Evolutionary conservation across 768 basidiomycete genomes (phyloP), one percentile per base, ranked within the genome.

Genomic region (Auricularia sp.): DNA sequence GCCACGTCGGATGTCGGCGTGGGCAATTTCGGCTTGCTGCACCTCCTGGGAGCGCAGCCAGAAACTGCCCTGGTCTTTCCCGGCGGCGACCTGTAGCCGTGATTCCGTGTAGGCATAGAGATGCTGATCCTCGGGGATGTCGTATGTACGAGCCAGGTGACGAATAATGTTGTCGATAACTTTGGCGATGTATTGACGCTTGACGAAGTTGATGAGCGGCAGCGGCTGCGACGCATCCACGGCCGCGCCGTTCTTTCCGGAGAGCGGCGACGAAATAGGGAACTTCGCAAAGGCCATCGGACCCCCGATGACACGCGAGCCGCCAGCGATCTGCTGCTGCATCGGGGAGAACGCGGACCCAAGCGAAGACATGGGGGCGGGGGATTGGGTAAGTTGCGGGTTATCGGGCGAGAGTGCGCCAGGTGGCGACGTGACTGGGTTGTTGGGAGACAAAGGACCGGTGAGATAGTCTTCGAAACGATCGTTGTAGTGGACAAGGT

Each of bases 1-100:
- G n/a, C 85, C 85, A 70, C 80, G 85, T 68, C 84, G 77, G 64
- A 87, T 84, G 70, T 88, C 85, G 36, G 83, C 84, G 72, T 86
- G 80, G 35, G 81, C 79, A 54, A 84, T 68, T 72, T 88, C 86
- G 34, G 76, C 73, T 60, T 81, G 79, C 73, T 83, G 83, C 53
- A 87, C 75, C 65, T 86, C 85, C 68, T 83, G 78, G 69, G 84
- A 85, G 71, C 78, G 79, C 65, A 72, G 71, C 84, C 84, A 86
- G 66, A 84, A 85, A 77, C 80, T 80, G 60, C 76, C 75, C 64
- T 77, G 74, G 67, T 84, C 83, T 68, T 77, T 78, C 36, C 68
- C 64, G 33, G 73, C 74, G 21, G 78, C 77, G 36, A 72, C 73
- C 53, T 74, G 68, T 64, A 90, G 71, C 64, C 81, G 78, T 10